Conservation (phyloP, 306 rosid species). For the Citrullus amarus region DNA sequence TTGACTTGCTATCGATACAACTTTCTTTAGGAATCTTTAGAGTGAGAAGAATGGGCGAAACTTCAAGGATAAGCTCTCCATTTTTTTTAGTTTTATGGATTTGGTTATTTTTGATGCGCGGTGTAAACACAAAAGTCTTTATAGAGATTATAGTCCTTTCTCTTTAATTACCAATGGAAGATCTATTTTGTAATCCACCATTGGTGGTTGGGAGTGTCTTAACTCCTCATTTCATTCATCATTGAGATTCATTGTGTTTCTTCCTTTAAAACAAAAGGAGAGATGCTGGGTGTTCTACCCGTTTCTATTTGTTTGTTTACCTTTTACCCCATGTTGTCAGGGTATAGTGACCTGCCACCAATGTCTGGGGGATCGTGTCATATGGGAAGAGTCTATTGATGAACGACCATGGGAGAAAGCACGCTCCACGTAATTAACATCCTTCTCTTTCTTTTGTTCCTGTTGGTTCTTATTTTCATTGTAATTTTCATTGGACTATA, state of each 20-base stretch:
- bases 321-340: slow-evolving; percentile 20
- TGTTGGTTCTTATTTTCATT: background rate
- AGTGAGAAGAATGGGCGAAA: too few relatives aligned
- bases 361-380: slow-evolving; percentile 81
- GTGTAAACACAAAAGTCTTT: too few relatives aligned
- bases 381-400: slow-evolving; percentile 94
- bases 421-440: slow-evolving; percentile 46
- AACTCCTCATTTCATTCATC: background rate
- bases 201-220: background rate
- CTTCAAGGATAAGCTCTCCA: too few relatives aligned
- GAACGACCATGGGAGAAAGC: slow-evolving; percentile 95
- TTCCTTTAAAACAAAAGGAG: background rate
- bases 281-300: background rate
- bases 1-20: too few relatives aligned
- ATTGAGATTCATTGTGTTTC: background rate
- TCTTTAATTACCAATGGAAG: too few relatives aligned
- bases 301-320: background rate
- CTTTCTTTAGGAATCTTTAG: too few relatives aligned
- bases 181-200: background rate
- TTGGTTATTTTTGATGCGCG: too few relatives aligned
- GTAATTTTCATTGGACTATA: background rate
- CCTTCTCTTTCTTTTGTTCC: background rate
- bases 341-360: slow-evolving; percentile 80
- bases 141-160: too few relatives aligned
- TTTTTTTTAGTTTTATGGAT: too few relatives aligned